phyloP scores from a whole-genome alignment of 2,329 filamentous ascomycete species.

The Penicillium vulpinum region DNA sequence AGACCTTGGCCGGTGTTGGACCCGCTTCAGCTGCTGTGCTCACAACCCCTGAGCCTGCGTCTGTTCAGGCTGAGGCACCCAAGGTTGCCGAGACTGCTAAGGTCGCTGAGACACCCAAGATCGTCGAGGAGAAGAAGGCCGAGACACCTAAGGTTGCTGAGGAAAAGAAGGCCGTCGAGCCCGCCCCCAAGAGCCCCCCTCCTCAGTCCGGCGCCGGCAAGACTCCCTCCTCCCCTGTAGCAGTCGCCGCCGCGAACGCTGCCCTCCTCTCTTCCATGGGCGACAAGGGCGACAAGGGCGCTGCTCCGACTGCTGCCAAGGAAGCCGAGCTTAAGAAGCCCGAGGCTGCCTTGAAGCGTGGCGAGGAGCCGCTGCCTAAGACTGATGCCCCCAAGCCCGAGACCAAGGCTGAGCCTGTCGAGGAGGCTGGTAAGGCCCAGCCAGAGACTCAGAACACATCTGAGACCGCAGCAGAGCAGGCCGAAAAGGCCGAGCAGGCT shows the following conservation, averaged over 20 bases:
- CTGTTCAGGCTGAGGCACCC: slow-evolving; percentile 4
- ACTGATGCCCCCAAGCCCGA: slow-evolving; percentile 4
- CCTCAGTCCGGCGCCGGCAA: slow-evolving; percentile 10
- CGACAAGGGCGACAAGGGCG: slow-evolving; percentile 18
- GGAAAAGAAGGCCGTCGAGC: slow-evolving; percentile 2
- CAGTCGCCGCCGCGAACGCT: slow-evolving; percentile 23
- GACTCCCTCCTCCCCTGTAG: slow-evolving; percentile 16
- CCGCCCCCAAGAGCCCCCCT: background rate
- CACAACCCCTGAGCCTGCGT: slow-evolving; percentile 21
- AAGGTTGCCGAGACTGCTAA: slow-evolving; percentile 4
- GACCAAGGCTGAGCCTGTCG: slow-evolving; percentile 11
- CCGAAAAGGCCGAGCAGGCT: slow-evolving; percentile 6
- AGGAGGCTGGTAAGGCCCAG: slow-evolving; percentile 5
- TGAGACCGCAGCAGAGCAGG: slow-evolving; percentile 12
- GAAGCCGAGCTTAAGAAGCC: slow-evolving; percentile 24
- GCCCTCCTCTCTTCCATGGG: slow-evolving; percentile 22
- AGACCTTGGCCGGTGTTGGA: slow-evolving; percentile 21
- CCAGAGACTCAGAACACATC: slow-evolving; percentile 4
- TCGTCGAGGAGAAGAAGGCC: slow-evolving; percentile 8
- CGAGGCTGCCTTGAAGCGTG: slow-evolving; percentile 23
- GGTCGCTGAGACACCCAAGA: slow-evolving; percentile 2
- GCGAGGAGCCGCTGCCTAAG: slow-evolving; percentile 21
- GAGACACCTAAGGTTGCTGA: slow-evolving; percentile 9
- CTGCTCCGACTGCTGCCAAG: slow-evolving; percentile 11
- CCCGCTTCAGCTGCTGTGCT: slow-evolving; percentile 24